Conservation (phyloP, 2,329 filamentous ascomycete species). For the Epichloe amarillans region DNA sequence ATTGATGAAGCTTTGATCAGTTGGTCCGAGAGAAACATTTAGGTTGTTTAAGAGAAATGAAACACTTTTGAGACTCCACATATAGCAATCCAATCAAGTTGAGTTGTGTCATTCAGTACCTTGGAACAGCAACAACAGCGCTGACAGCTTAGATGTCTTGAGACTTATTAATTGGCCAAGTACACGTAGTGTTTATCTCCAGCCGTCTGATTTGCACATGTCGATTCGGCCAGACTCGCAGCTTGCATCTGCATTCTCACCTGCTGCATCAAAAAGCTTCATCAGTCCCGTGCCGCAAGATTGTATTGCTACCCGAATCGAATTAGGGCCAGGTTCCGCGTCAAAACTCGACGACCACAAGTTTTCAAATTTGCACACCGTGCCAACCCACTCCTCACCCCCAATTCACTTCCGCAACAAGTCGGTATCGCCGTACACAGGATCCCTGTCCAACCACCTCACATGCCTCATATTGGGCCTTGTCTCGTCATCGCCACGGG, state of each 20-base stretch:
- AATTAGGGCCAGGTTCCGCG: too few species aligned
- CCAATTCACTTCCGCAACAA: background rate
- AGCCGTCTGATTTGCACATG: background rate
- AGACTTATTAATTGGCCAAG: background rate
- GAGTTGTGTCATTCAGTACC: background rate
- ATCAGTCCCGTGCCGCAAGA: background rate
- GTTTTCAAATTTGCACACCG: background rate
- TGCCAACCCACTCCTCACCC: background rate
- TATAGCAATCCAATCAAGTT: background rate
- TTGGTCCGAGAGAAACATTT: conserved; percentile 1
- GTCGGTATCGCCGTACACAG: conserved; percentile 9
- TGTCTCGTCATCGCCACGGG: background rate
- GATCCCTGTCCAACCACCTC: conserved; percentile 10
- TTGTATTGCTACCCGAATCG: background rate
- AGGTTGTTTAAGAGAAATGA: background rate
- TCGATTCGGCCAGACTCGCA: background rate
- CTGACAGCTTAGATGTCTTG: background rate
- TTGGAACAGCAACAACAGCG: background rate
- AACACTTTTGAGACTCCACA: background rate
- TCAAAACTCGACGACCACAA: background rate
- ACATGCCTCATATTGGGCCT: conserved; percentile 2
- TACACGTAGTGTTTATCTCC: background rate
- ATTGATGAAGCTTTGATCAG: conserved; percentile 2
- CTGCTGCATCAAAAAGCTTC: background rate
- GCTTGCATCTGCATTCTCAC: background rate